Evolutionary conservation across 768 basidiomycete species (phyloP).

Genomic region (Pulveroboletus sp.): DNA sequence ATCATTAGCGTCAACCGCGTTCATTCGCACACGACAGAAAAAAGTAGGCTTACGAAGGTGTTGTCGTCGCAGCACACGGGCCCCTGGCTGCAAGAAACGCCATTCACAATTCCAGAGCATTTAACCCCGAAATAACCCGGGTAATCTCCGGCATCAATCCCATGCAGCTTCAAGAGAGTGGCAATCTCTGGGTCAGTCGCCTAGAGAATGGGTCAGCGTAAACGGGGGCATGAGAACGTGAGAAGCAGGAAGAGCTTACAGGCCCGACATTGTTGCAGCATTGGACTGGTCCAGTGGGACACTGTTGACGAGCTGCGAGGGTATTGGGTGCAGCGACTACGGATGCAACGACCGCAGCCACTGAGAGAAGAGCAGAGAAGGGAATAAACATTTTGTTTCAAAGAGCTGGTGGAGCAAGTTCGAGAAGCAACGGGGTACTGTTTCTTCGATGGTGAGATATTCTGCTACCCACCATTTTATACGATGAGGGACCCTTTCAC

Average conservation of each 20-base stretch:
- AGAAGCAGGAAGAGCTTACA: background rate
- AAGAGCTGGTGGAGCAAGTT: background rate
- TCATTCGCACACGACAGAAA: too few relatives aligned
- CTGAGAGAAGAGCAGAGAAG: slow-evolving; percentile 2
- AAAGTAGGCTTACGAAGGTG: slow-evolving; percentile 2
- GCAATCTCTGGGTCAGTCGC: background rate
- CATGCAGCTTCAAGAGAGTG: background rate
- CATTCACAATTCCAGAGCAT: slow-evolving; percentile 1
- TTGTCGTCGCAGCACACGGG: slow-evolving; percentile 18
- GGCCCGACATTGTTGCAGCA: slow-evolving; percentile 8
- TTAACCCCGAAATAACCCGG: slow-evolving; percentile 1
- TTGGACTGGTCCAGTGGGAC: slow-evolving; percentile 10
- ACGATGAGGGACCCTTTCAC: background rate
- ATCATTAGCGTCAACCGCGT: background rate
- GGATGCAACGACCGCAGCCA: slow-evolving; percentile 9
- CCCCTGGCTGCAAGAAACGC: slow-evolving; percentile 10
- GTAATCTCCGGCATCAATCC: background rate
- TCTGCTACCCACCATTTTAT: slow-evolving; percentile 8
- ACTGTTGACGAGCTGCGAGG: slow-evolving; percentile 5
- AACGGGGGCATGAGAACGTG: background rate
- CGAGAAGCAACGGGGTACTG: background rate
- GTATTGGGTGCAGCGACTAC: slow-evolving; percentile 6
- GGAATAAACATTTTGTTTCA: slow-evolving; percentile 8
- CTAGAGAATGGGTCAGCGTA: background rate
- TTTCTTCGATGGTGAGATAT: background rate